Percentiles rank a stretch among this genome's conserved stretches.
phyloP scores from a whole-genome alignment of 2,329 filamentous ascomycete species.

The Alternaria burnsii region DNA sequence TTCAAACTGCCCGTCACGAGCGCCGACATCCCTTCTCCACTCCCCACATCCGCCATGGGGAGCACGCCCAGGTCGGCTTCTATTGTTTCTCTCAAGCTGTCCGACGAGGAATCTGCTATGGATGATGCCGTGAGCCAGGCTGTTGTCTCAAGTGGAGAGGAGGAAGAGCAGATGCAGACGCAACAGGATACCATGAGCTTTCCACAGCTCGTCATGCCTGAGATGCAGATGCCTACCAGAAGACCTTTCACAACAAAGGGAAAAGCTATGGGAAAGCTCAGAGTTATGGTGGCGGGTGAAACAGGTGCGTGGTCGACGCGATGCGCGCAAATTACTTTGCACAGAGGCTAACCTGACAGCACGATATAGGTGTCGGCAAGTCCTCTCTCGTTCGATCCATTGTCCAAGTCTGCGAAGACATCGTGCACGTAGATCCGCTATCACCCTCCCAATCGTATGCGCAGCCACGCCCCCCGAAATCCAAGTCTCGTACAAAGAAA shows the following conservation, averaged over 20 bases:
- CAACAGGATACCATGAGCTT: slow-evolving; percentile 49
- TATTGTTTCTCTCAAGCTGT: slow-evolving; percentile 65
- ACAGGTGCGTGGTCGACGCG: slow-evolving; percentile 62
- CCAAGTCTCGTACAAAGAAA: slow-evolving; percentile 39
- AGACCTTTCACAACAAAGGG: slow-evolving; percentile 90
- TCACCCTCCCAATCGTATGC: slow-evolving; percentile 40
- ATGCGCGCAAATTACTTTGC: not conserved
- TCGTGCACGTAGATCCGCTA: slow-evolving; percentile 87
- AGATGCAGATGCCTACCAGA: slow-evolving; percentile 86
- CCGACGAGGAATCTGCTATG: slow-evolving; percentile 64
- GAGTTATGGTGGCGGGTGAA: slow-evolving; percentile 85
- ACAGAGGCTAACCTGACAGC: slow-evolving; percentile 18
- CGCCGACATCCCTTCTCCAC: slow-evolving; percentile 50
- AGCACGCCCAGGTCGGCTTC: slow-evolving; percentile 69
- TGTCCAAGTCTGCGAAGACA: slow-evolving; percentile 85
- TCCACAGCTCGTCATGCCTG: slow-evolving; percentile 97
- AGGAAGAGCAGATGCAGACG: slow-evolving; percentile 57
- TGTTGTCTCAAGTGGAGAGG: slow-evolving; percentile 62
- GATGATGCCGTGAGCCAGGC: slow-evolving; percentile 66
- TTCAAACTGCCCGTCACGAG: slow-evolving; percentile 33
- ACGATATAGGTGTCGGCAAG: slow-evolving; percentile 77
- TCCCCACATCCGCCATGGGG: slow-evolving; percentile 60
- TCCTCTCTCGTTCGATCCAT: slow-evolving; percentile 89
- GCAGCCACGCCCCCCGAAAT: slow-evolving; percentile 32
- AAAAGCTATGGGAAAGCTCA: slow-evolving; percentile 83